Base-by-base conservation (phyloP, 2,329 filamentous ascomycete species). In the Neonectria neomacrospora region DNA sequence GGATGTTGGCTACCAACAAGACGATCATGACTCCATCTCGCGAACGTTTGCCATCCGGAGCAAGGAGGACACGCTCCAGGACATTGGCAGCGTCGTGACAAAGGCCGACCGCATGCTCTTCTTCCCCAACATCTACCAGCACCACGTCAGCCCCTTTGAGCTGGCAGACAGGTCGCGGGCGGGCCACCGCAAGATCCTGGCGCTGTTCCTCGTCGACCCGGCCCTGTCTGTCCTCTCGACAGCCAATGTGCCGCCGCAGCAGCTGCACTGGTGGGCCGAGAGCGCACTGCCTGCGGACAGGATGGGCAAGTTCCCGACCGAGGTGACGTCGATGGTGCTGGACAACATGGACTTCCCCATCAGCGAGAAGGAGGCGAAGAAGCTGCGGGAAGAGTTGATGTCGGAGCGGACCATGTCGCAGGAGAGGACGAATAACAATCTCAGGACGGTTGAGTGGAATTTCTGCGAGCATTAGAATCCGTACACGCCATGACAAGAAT, bases 171-270 rank as follows among this genome's bases (percentile, higher is more conserved):
- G 73, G 3, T 81, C 82, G 0, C 81, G 78, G 20, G 80, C 85
- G 0, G 88, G 88, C 2, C 85, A 90, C 67, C 80, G 86, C 18
- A 86, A 86, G 71, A 85, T 90, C 51, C 75, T 90, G 3, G 86
- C 85, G 0, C 76, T 90, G 10, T 90, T 86, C 71, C 80, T 90
- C 2, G 83, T 91, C 2, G 86, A 90, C 69, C 88, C 88, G 0
- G 69, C 81, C 20, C 67, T 79, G 1, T 81, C 80, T 1, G 57
- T 83, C 75, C 74, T 81, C 59, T 79, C 78, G 1, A 82, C 81
- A 10, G 77, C 78, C 30, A 82, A 81, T 28, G 78, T 82, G n/a
- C 79, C 80, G 20, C 80, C 80, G 2, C 80, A 83, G 72, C 80
- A 79, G 68, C 66, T 64, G 16, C 60, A 76, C 37, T 82, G 81